Evolutionary conservation across 2,329 filamentous ascomycete genomes (phyloP).

Genomic region (Elsinoe arachidis): DNA sequence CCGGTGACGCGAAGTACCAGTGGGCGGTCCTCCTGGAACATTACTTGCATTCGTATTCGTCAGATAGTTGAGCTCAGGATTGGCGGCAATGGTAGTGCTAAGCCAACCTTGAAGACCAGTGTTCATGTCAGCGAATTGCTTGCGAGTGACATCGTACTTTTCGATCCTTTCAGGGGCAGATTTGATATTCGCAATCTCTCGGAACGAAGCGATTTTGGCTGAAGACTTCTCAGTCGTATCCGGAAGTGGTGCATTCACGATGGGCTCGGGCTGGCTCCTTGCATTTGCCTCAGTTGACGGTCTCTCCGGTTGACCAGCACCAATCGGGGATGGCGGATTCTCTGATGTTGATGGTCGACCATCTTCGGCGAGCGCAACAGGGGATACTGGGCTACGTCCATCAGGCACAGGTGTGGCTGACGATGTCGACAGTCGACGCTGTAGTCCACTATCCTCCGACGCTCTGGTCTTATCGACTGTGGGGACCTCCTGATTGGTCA

Average conservation of each 20-base stretch:
- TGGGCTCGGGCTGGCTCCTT: neutral
- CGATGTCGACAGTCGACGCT: neutral
- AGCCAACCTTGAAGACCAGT: constrained; percentile 63
- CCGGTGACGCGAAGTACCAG: constrained; percentile 17
- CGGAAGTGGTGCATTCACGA: neutral
- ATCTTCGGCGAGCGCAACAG: neutral
- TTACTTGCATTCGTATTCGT: constrained; percentile 14
- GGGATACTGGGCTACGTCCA: neutral
- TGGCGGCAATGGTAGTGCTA: constrained; percentile 37
- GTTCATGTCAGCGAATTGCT: constrained; percentile 62
- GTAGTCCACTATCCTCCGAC: neutral
- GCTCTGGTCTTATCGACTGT: neutral
- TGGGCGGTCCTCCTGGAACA: neutral
- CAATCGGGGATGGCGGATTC: neutral
- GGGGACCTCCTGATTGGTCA: constrained; percentile 33
- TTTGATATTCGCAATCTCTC: constrained; percentile 66
- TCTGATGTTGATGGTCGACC: constrained; percentile 11
- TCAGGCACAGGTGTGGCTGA: neutral
- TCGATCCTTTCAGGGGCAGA: constrained; percentile 60
- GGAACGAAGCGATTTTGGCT: constrained; percentile 51
- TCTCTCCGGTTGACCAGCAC: constrained; percentile 14
- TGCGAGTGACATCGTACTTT: constrained; percentile 63
- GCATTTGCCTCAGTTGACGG: neutral
- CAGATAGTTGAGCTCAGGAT: constrained; percentile 45
- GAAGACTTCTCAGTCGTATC: neutral